Evolutionary conservation across 495 filamentous ascomycete genomes (phyloP).

Genomic region (Aspergillus indologenus): DNA sequence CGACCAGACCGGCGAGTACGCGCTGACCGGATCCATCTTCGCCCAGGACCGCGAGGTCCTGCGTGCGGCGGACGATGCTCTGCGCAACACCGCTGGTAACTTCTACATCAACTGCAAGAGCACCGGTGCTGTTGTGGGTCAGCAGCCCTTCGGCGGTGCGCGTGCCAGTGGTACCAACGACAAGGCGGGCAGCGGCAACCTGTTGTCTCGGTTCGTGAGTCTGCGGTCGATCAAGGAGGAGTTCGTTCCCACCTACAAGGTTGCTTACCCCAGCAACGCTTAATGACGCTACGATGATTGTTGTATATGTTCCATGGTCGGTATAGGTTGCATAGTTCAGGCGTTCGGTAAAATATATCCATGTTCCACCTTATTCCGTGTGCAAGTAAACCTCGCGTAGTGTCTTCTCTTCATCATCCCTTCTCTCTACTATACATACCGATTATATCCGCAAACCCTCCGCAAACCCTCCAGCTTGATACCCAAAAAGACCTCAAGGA

Average conservation of each 20-base stretch:
- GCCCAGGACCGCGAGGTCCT: constrained; percentile 67
- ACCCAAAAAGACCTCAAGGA: too few relatives aligned
- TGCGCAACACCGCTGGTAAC: constrained; percentile 78
- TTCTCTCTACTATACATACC: too few relatives aligned
- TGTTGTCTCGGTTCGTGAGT: constrained; percentile 78
- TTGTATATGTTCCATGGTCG: not conserved
- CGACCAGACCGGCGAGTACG: constrained; percentile 71
- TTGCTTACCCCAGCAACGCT: constrained; percentile 78
- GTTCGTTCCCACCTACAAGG: constrained; percentile 64
- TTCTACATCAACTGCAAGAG: constrained; percentile 95
- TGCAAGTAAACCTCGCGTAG: constrained; percentile 6
- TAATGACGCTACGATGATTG: constrained; percentile 14
- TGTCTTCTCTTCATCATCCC: too few relatives aligned
- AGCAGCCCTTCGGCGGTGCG: constrained; percentile 88
- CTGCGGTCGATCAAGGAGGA: constrained; percentile 88
- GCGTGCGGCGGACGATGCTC: constrained; percentile 64
- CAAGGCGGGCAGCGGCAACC: constrained; percentile 77
- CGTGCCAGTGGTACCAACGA: constrained; percentile 88
- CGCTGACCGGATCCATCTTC: constrained; percentile 76
- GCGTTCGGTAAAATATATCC: not conserved
- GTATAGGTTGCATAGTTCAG: constrained; percentile 3
- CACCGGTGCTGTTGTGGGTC: constrained; percentile 86
- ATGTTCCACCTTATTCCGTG: not conserved
- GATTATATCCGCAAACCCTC: too few relatives aligned
- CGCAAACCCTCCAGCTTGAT: too few relatives aligned